Evolutionary conservation across 2,329 filamentous ascomycete genomes (phyloP).

Genomic region (Nemania sp.): DNA sequence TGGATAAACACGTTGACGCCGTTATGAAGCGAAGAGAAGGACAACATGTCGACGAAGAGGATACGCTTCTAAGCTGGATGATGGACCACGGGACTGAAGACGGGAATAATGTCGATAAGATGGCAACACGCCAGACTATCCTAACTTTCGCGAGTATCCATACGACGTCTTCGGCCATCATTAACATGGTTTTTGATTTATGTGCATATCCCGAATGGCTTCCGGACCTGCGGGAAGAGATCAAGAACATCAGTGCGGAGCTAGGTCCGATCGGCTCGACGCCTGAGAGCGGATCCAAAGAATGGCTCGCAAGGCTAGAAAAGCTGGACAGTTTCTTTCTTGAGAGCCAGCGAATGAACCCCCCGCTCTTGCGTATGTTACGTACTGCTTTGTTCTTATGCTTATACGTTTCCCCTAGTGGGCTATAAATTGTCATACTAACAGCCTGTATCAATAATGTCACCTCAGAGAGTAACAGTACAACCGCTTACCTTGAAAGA

Average conservation of each 20-base stretch:
- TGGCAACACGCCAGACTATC: conserved; percentile 18
- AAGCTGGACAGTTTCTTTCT: conserved; percentile 37
- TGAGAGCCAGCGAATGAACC: conserved; percentile 34
- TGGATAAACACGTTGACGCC: conserved; percentile 20
- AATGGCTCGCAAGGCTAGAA: conserved; percentile 32
- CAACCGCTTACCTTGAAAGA: conserved; percentile 37
- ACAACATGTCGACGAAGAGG: conserved; percentile 26
- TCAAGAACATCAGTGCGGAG: conserved; percentile 13
- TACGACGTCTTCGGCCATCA: conserved; percentile 8
- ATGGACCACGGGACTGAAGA: conserved; percentile 26
- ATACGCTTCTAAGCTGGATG: conserved; percentile 38
- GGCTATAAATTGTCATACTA: background rate
- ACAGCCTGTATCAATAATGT: conserved; percentile 15
- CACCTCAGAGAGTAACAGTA: conserved; percentile 27
- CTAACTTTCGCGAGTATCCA: conserved; percentile 31
- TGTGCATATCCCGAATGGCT: conserved; percentile 37
- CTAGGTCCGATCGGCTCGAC: conserved; percentile 15
- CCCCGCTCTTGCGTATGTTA: conserved; percentile 30
- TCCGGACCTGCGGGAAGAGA: conserved; percentile 34
- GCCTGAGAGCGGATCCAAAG: conserved; percentile 15
- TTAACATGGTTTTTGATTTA: conserved; percentile 34
- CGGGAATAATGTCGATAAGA: conserved; percentile 22
- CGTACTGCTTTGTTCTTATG: background rate
- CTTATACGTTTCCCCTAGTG: background rate
- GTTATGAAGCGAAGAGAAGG: background rate